Evolutionary conservation across 371 early-diverging fungal species (phyloP).

Genomic region (Cokeromyces recurvatus): DNA sequence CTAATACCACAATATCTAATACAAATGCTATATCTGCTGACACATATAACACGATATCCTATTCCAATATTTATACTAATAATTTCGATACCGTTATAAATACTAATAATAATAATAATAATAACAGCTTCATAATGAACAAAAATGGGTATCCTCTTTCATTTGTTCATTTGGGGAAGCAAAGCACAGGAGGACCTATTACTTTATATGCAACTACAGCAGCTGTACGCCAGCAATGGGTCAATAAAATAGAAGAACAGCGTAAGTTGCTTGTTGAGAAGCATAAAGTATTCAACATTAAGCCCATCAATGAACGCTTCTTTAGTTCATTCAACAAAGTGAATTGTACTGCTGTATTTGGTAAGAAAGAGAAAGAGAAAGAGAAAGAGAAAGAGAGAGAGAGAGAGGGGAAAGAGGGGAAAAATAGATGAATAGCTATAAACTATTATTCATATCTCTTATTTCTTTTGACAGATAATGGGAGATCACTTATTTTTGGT

Average conservation of each 20-base stretch:
- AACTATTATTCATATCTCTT: too few species aligned
- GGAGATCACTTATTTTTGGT: conserved; percentile 28
- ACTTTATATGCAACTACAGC: conserved; percentile 71
- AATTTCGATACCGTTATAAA: neutral
- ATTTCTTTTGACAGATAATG: conserved; percentile 16
- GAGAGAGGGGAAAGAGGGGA: too few species aligned
- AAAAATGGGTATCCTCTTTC: conserved; percentile 61
- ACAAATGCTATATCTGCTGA: neutral
- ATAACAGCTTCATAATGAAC: neutral
- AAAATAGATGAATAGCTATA: too few species aligned
- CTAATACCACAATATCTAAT: neutral
- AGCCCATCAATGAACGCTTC: conserved; percentile 28
- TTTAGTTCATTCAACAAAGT: conserved; percentile 33
- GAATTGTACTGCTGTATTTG: conserved; percentile 28
- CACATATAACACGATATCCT: neutral
- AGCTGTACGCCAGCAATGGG: conserved; percentile 78
- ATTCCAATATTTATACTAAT: neutral
- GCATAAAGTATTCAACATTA: conserved; percentile 57
- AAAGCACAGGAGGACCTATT: conserved; percentile 56
- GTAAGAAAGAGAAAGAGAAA: too few species aligned
- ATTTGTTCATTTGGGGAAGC: conserved; percentile 73
- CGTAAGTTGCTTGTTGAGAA: conserved; percentile 54
- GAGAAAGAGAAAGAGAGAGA: neutral
- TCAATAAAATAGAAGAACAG: conserved; percentile 76
- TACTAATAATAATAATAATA: neutral